Evolutionary conservation across 83 land plant species (phyloP), one percentile per base, ranked within the genome.

Genomic region (Thuja plicata): DNA sequence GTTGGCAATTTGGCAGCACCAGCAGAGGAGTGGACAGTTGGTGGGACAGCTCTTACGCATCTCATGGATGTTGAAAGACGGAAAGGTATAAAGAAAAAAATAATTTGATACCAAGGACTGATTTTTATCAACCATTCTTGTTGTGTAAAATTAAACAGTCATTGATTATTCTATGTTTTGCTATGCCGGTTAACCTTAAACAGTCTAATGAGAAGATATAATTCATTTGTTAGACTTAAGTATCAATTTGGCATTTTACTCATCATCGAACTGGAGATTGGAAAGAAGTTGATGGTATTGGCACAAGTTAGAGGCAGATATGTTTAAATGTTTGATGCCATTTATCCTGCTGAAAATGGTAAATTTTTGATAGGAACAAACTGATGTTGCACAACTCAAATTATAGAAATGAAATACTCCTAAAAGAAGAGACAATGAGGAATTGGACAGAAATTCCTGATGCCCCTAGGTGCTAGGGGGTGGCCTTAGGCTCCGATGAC

Each of bases 61-160:
- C 91, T 98, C 76, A 98, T 98, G 99, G 99, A 98, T 91, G 99
- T 98, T 27, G 99, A 97, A 89, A 94, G 99, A 90, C 93, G 99
- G 81, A 96, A 95, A 89, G 99, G 99, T 95, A 90, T 32, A 70
- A 13, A 24, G 0, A 38, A 50, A 37, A 84, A 84, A 52, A 8
- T 52, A 52, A 84, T 52, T 84, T 84, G 5, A 84, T 32, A 84
- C 24, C 37, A 54, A 3, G 16, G 34, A 84, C 52, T 32, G 30
- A 27, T 50, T 37, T 79, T 79, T 79, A 84, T 84, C 52, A 34
- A 54, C 34, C 34, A 35, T 45, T 83, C 85, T 83, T 30, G 16
- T 27, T 1, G 17, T 84, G 60, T 15, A 50, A 27, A 84, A 13
- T 84, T 60, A 34, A 84, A 34, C 34, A 45, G 30, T 82, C 43